phyloP scores from a whole-genome alignment of 2,329 filamentous ascomycete genomes.

The Pestalotiopsis sp. region DNA sequence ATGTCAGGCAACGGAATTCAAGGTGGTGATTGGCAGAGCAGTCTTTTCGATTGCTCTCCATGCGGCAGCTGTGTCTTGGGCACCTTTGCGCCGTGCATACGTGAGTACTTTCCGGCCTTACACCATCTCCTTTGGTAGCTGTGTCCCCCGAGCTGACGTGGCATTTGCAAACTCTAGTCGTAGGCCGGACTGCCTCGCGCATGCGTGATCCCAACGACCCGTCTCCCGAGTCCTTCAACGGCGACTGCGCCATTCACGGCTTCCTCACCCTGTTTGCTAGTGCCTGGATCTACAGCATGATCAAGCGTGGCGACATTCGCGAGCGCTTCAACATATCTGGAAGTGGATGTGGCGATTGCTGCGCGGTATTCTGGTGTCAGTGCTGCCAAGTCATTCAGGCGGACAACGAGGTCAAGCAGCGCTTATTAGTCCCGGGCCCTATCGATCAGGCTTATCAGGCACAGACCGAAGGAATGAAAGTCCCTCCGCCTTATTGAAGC shows the following conservation, averaged over 20 bases:
- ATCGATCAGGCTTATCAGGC: constrained; percentile 37
- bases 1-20: not conserved
- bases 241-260: constrained; percentile 43
- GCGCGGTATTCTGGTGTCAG: constrained; percentile 52
- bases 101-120: constrained; percentile 32
- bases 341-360: constrained; percentile 50
- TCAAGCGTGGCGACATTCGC: constrained; percentile 57
- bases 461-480: constrained; percentile 24
- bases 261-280: constrained; percentile 41
- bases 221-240: constrained; percentile 40
- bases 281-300: constrained; percentile 49
- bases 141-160: too few species aligned
- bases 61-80: constrained; percentile 40
- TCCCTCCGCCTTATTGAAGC: not conserved
- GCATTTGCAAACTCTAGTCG: not conserved
- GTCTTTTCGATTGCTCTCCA: constrained; percentile 43
- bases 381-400: constrained; percentile 49
- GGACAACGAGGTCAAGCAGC: constrained; percentile 51
- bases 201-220: constrained; percentile 45
- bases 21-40: constrained; percentile 20
- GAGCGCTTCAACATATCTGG: constrained; percentile 56
- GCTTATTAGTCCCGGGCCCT: constrained; percentile 26
- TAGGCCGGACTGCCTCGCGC: constrained; percentile 41
- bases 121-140: too few species aligned
- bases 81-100: constrained; percentile 44